Evolutionary conservation across 352 stramenopile species (phyloP).

Genomic region (Phytophthora syringae): DNA sequence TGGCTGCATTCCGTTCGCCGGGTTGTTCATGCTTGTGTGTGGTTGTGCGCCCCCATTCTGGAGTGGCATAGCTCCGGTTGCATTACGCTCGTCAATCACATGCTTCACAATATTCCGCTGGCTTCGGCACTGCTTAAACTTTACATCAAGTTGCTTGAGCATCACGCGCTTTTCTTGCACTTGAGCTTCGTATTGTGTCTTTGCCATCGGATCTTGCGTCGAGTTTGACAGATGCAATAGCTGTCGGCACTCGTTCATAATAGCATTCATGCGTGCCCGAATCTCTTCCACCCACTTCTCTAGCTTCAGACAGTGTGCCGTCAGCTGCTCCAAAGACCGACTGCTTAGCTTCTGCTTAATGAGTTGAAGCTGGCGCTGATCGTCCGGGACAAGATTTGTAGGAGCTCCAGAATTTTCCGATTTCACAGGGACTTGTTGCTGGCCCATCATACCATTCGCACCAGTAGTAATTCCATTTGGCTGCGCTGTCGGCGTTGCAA

Average conservation of each 20-base stretch:
- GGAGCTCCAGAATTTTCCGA: conserved; percentile 30
- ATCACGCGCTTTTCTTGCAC: conserved; percentile 74
- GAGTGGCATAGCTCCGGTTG: conserved; percentile 9
- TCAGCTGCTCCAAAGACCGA: conserved; percentile 77
- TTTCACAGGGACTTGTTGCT: conserved; percentile 33
- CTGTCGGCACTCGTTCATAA: conserved; percentile 86
- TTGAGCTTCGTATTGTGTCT: conserved; percentile 70
- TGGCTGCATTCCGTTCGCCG: conserved; percentile 40
- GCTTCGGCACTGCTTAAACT: conserved; percentile 81
- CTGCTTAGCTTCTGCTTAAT: conserved; percentile 78
- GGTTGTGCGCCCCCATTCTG: conserved; percentile 16
- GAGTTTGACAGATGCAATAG: conserved; percentile 78
- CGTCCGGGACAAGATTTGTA: conserved; percentile 65
- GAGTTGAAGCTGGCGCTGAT: conserved; percentile 70
- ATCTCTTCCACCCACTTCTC: conserved; percentile 85
- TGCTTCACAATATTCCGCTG: conserved; percentile 86
- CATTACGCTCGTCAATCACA: conserved; percentile 68
- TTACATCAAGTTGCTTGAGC: conserved; percentile 79
- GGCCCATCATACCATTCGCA: conserved; percentile 20
- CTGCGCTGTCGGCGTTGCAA: conserved; percentile 10
- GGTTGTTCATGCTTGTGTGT: conserved; percentile 7
- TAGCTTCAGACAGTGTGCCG: conserved; percentile 81
- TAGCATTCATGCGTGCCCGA: conserved; percentile 77
- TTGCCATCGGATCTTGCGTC: conserved; percentile 66
- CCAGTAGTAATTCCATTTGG: conserved; percentile 7